Conservation (phyloP, 179 eudicot genomes). For the Corrigiola litoralis region DNA sequence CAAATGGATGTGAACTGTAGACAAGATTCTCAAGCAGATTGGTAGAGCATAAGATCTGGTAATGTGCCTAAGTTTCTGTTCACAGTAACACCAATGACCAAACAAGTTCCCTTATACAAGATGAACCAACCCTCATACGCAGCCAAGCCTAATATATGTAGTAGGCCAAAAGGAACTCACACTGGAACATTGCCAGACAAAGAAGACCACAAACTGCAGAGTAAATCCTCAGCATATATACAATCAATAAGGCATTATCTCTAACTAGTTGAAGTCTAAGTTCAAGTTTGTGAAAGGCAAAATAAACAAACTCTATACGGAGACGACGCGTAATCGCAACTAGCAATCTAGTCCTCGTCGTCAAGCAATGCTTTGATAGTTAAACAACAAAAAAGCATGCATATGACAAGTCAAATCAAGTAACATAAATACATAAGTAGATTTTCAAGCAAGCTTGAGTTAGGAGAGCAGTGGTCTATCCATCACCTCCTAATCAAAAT, state of each 20-base stretch:
- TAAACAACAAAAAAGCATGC: too few species aligned
- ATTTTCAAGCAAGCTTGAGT: too few species aligned
- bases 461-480: too few species aligned
- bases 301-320: too few species aligned
- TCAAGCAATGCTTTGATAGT: too few species aligned
- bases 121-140: not conserved
- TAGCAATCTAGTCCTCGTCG: too few species aligned
- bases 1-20: not conserved
- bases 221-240: constrained; percentile 1
- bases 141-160: constrained; percentile 2
- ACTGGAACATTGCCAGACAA: not conserved
- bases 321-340: too few species aligned
- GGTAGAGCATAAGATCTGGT: not conserved
- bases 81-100: not conserved
- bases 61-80: not conserved
- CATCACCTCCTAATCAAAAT: too few species aligned
- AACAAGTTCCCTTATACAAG: not conserved
- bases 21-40: not conserved
- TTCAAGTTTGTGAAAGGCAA: too few species aligned
- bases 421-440: too few species aligned
- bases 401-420: too few species aligned
- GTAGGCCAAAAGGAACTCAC: not conserved
- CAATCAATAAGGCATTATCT: constrained; percentile 1
- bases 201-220: constrained; percentile 2
- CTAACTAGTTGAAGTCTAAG: not conserved